phyloP scores from a whole-genome alignment of 23 red algal species.

The Gracilaria caudata region DNA sequence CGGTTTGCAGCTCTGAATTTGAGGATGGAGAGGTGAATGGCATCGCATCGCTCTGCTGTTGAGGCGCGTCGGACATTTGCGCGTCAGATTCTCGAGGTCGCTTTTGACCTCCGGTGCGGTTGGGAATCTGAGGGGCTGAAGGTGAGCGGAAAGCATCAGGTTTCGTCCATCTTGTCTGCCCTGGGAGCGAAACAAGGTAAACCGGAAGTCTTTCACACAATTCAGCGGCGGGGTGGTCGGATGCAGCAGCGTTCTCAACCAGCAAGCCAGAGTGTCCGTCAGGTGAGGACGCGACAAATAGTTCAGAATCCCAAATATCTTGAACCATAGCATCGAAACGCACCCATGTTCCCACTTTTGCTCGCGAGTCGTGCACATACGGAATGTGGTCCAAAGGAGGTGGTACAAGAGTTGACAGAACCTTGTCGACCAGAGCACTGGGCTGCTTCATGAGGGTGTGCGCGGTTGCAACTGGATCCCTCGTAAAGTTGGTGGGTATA shows the following conservation, averaged over 20 bases:
- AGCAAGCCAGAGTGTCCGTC: constrained; percentile 51
- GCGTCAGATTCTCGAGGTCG: constrained; percentile 24
- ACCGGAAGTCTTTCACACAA: constrained; percentile 60
- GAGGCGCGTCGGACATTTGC: not conserved
- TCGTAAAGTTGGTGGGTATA: constrained; percentile 12
- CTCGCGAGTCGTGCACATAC: constrained; percentile 18
- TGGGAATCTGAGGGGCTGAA: not conserved
- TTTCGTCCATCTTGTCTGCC: constrained; percentile 40
- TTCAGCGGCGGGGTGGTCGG: constrained; percentile 2
- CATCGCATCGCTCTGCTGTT: not conserved
- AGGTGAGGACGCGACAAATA: constrained; percentile 48
- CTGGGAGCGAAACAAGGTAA: constrained; percentile 65
- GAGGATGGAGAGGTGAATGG: not conserved
- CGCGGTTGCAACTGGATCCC: constrained; percentile 32
- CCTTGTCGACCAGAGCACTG: constrained; percentile 9
- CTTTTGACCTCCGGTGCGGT: not conserved
- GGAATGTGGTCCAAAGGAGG: constrained; percentile 43
- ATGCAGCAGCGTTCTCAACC: constrained; percentile 47
- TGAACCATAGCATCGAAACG: constrained; percentile 70
- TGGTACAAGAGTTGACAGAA: constrained; percentile 17
- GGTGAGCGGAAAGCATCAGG: not conserved
- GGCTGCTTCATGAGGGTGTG: constrained; percentile 46
- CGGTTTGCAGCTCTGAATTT: not conserved
- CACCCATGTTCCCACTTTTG: constrained; percentile 43
- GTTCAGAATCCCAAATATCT: constrained; percentile 69